Percentiles rank a stretch among this genome's conserved stretches.
phyloP scores from a whole-genome alignment of 140 eudicot genomes.

The Ambrosia hybrid region DNA sequence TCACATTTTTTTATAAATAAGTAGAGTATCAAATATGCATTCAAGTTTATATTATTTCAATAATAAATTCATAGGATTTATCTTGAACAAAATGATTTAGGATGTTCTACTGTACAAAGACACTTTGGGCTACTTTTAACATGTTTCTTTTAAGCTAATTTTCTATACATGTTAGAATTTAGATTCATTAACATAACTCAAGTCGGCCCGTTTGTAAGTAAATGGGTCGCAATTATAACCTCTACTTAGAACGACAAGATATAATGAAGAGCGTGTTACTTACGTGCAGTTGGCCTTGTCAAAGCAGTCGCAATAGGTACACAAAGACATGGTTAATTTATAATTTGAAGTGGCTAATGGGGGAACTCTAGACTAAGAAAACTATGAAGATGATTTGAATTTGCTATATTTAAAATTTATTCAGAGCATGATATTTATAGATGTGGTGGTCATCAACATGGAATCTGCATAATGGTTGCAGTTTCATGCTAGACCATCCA shows the following conservation, averaged over 20 bases:
- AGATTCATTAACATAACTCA: background rate
- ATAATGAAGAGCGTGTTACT: background rate
- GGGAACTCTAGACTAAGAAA: constrained; percentile 6
- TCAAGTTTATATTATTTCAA: too few relatives aligned
- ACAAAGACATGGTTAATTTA: constrained; percentile 2
- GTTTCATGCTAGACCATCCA: constrained; percentile 9
- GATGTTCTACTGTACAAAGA: too few relatives aligned
- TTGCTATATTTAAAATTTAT: background rate
- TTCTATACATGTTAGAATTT: background rate
- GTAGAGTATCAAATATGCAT: too few relatives aligned
- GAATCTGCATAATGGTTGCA: constrained; percentile 14
- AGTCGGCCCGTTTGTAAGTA: background rate
- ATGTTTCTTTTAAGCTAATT: background rate
- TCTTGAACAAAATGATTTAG: too few relatives aligned
- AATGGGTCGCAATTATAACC: background rate
- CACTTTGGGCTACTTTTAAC: background rate
- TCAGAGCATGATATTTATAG: background rate
- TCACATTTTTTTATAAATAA: too few relatives aligned
- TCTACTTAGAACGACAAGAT: background rate
- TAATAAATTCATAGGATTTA: too few relatives aligned
- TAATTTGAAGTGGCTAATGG: background rate
- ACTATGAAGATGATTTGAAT: background rate
- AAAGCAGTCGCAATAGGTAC: background rate
- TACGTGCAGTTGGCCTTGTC: constrained; percentile 10
- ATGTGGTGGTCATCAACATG: background rate